A percentile compares a stretch with the other conserved stretches of the same genome.
These are phyloP conservation scores for Nemania sp. DNA, from an alignment of 2,329 filamentous ascomycete species.

Conservation along the genomic window DNA sequence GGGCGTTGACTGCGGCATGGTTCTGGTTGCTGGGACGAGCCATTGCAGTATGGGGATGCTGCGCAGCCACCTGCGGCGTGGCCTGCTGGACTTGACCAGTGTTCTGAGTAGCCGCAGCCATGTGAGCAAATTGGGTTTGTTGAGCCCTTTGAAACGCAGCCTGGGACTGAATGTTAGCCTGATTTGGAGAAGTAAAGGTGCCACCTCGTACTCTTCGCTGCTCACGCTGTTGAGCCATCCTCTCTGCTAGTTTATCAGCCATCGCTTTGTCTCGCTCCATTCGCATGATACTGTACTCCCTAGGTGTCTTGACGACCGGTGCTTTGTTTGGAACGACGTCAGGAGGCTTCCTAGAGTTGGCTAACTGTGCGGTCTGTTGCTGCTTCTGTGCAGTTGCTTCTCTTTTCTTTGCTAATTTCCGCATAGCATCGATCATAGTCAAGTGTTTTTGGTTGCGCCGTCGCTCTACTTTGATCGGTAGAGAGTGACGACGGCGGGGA, in stretches of 20 bases:
- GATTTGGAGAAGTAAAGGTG: slow-evolving; percentile 24
- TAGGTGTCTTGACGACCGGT: slow-evolving; percentile 78
- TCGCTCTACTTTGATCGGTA: slow-evolving; percentile 82
- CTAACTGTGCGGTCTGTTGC: slow-evolving; percentile 75
- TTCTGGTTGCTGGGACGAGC: slow-evolving; percentile 49
- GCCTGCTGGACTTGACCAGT: slow-evolving; percentile 42
- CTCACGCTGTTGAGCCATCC: slow-evolving; percentile 58
- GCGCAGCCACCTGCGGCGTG: slow-evolving; percentile 41
- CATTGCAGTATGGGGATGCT: slow-evolving; percentile 41
- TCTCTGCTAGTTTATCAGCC: slow-evolving; percentile 62
- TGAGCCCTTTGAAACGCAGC: slow-evolving; percentile 52
- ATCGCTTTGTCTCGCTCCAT: slow-evolving; percentile 79
- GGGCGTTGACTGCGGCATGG: slow-evolving; percentile 50
- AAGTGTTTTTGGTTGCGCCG: slow-evolving; percentile 85
- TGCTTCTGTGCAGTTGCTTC: slow-evolving; percentile 86
- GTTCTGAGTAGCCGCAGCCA: slow-evolving; percentile 47
- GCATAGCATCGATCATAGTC: slow-evolving; percentile 89
- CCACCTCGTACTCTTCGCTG: slow-evolving; percentile 55
- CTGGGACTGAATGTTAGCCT: slow-evolving; percentile 38
- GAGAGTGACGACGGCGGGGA: slow-evolving; percentile 69
- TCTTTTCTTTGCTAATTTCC: slow-evolving; percentile 91
- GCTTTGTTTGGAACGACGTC: slow-evolving; percentile 59
- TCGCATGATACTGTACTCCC: slow-evolving; percentile 88
- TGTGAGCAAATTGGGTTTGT: slow-evolving; percentile 49
- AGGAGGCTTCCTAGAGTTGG: slow-evolving; percentile 79